phyloP scores from a whole-genome alignment of 2,329 filamentous ascomycete genomes.

The Ophiostoma sp. region DNA sequence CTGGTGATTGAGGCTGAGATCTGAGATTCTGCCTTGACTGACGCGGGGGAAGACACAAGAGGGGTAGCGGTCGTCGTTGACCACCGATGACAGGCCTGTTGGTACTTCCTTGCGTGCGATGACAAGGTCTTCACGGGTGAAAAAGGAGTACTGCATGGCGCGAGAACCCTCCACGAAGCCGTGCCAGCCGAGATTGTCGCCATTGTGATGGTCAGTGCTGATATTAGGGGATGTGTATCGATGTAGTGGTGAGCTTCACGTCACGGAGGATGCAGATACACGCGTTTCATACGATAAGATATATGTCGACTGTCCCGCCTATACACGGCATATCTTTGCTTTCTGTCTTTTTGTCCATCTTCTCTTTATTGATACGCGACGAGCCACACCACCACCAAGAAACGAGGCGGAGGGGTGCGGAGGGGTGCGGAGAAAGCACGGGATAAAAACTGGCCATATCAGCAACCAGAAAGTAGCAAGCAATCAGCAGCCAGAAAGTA shows the following conservation, averaged over 20 bases:
- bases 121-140: not conserved
- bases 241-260: not conserved
- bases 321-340: not conserved
- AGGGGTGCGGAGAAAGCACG: not conserved
- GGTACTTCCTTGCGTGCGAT: not conserved
- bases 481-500: no score
- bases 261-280: not conserved
- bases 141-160: not conserved
- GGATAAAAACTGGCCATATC: not conserved
- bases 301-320: not conserved
- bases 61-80: not conserved
- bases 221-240: not conserved
- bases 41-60: not conserved
- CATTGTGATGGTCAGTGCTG: not conserved
- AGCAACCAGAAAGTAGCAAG: not conserved
- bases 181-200: not conserved
- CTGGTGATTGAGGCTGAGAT: no score
- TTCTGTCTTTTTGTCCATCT: no score
- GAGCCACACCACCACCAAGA: slow-evolving; percentile 1
- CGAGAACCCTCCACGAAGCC: not conserved
- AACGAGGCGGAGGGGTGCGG: not conserved
- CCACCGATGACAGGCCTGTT: not conserved
- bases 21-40: not conserved
- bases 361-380: no score
- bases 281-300: not conserved